Conservation (phyloP, 2,329 filamentous ascomycete genomes). For the Pseudopithomyces chartarum region DNA sequence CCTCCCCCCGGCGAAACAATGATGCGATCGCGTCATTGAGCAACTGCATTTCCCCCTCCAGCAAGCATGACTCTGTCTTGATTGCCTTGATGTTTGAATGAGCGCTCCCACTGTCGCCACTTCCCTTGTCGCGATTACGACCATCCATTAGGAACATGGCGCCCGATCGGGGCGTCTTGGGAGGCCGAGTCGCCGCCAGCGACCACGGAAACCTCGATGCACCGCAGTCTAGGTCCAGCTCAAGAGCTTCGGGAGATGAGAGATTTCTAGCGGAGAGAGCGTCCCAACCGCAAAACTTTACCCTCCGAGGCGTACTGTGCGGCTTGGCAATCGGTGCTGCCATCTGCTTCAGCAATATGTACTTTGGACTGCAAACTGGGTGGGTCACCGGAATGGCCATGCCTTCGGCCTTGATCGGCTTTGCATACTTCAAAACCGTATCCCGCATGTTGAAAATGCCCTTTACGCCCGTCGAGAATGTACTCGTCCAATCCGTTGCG, state of each 20-base stretch:
- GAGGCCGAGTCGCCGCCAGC: slow-evolving; percentile 6
- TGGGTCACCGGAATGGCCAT: slow-evolving; percentile 92
- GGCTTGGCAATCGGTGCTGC: slow-evolving; percentile 85
- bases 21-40: slow-evolving; percentile 28
- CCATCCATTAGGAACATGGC: slow-evolving; percentile 24
- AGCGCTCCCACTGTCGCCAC: neutral
- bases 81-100: neutral
- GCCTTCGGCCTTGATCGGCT: slow-evolving; percentile 92
- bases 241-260: slow-evolving; percentile 21
- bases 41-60: too few species aligned
- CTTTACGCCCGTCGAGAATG: slow-evolving; percentile 95
- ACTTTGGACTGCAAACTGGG: slow-evolving; percentile 93
- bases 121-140: neutral
- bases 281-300: slow-evolving; percentile 72
- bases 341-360: slow-evolving; percentile 97
- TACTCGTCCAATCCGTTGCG: slow-evolving; percentile 93
- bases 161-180: slow-evolving; percentile 38
- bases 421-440: slow-evolving; percentile 86
- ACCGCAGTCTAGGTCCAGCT: slow-evolving; percentile 17
- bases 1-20: slow-evolving; percentile 2
- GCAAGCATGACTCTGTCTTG: neutral
- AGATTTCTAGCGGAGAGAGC: slow-evolving; percentile 39
- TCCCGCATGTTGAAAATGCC: slow-evolving; percentile 74
- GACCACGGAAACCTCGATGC: slow-evolving; percentile 27
- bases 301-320: slow-evolving; percentile 75